These are phyloP conservation scores for Salix koriyanagi DNA, from an alignment of 345 rosid species.

Conservation along the genomic window DNA sequence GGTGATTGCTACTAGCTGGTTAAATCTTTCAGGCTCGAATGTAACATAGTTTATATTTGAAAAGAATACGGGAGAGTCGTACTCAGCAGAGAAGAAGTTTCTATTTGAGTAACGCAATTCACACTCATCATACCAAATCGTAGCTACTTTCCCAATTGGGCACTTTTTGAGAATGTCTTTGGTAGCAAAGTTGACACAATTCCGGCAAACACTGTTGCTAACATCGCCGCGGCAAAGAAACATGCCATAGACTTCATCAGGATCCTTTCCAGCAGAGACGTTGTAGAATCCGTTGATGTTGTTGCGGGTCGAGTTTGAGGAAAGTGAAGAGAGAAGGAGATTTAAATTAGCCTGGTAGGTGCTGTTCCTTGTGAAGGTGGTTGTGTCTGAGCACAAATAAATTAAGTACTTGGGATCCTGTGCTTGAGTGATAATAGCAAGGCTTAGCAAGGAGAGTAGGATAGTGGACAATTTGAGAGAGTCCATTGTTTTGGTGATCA, in stretches of 20 bases:
- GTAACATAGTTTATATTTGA: background rate
- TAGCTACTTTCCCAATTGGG: constrained; percentile 22
- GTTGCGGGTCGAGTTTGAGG: background rate
- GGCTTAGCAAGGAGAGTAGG: background rate
- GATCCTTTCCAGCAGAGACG: background rate
- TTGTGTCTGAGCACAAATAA: background rate
- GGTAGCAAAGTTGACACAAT: constrained; percentile 31
- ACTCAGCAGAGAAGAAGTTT: constrained; percentile 22
- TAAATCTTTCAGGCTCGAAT: constrained; percentile 3
- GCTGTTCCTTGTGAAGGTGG: background rate
- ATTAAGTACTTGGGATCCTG: background rate
- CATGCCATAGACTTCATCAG: constrained; percentile 9
- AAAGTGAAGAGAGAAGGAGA: constrained; percentile 10
- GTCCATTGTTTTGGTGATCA: background rate
- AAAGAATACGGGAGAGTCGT: fast-evolving
- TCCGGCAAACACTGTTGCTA: constrained; percentile 14
- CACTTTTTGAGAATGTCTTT: constrained; percentile 16
- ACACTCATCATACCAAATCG: constrained; percentile 42
- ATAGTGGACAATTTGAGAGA: background rate
- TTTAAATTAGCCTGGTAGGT: constrained; percentile 10
- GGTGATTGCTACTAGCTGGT: background rate
- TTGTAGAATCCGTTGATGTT: background rate
- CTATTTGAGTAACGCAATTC: constrained; percentile 44
- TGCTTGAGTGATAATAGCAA: background rate
- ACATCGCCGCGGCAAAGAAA: constrained; percentile 20